A percentile compares a stretch with the other conserved stretches of the same genome.
phyloP scores from a whole-genome alignment of 2,329 filamentous ascomycete species.

The Hirsutella minnesotensis region DNA sequence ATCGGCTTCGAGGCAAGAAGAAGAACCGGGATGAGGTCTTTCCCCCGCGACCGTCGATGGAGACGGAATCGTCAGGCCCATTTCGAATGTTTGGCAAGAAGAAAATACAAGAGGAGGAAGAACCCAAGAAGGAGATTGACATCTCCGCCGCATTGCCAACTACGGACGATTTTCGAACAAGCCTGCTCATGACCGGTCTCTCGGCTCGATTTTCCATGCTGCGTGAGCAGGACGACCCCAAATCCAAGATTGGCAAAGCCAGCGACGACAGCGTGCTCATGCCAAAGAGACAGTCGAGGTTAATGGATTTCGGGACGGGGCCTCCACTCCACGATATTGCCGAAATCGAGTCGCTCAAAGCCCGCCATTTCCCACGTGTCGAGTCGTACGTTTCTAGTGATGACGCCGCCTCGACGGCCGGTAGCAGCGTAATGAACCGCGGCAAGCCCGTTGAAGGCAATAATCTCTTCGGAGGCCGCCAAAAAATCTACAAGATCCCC shows the following conservation, averaged over 20 bases:
- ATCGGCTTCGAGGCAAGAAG: constrained; percentile 66
- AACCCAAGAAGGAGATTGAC: constrained; percentile 57
- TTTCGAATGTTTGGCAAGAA: constrained; percentile 46
- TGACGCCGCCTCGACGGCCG: constrained; percentile 51
- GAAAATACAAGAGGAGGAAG: constrained; percentile 43
- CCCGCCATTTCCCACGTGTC: constrained; percentile 45
- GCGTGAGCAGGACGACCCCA: constrained; percentile 85
- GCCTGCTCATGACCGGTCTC: constrained; percentile 87
- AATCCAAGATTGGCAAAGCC: constrained; percentile 80
- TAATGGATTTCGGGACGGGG: constrained; percentile 56
- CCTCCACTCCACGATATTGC: constrained; percentile 68
- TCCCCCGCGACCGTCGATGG: constrained; percentile 37
- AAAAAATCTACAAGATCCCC: constrained; percentile 87
- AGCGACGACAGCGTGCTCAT: constrained; percentile 88
- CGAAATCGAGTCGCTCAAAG: constrained; percentile 73
- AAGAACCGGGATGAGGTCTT: constrained; percentile 48
- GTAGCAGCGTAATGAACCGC: constrained; percentile 68
- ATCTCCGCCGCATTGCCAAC: constrained; percentile 64
- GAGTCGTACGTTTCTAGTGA: constrained; percentile 59
- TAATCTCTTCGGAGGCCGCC: constrained; percentile 83
- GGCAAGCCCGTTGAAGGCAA: constrained; percentile 80
- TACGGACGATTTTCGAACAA: constrained; percentile 85
- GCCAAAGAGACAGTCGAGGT: constrained; percentile 67
- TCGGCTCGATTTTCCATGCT: constrained; percentile 96
- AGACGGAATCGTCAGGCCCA: constrained; percentile 39